Evolutionary conservation across 345 rosid genomes (phyloP).

Genomic region (Passiflora organensis): DNA sequence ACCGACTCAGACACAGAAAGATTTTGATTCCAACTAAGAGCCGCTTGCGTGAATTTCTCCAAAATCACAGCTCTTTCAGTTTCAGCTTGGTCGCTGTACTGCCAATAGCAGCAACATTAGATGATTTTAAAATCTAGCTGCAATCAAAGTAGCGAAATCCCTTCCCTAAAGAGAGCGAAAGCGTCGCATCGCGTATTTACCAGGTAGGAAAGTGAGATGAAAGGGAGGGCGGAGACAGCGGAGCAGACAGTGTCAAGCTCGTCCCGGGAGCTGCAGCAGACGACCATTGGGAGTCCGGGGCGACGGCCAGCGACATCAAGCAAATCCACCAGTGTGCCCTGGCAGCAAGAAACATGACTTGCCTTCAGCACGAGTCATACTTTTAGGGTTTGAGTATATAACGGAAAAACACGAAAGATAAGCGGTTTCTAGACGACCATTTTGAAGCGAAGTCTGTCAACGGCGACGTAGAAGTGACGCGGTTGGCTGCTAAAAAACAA

Average conservation of each 20-base stretch:
- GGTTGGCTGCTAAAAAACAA: conserved; percentile 41
- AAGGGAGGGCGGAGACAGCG: conserved; percentile 66
- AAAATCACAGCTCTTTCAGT: conserved; percentile 46
- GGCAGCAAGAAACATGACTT: conserved; percentile 2
- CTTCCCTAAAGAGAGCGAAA: neutral
- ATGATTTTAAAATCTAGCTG: neutral
- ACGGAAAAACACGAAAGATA: too few species aligned
- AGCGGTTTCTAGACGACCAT: too few species aligned
- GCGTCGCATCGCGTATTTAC: conserved; percentile 21
- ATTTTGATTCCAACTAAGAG: conserved; percentile 52
- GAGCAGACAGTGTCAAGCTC: conserved; percentile 85
- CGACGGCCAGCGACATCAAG: conserved; percentile 62
- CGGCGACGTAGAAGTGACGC: conserved; percentile 79
- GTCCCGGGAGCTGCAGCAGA: conserved; percentile 88
- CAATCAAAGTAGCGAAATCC: neutral
- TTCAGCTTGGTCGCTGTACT: conserved; percentile 76
- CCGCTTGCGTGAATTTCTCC: conserved; percentile 56
- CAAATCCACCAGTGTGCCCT: conserved; percentile 75
- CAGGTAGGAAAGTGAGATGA: conserved; percentile 58
- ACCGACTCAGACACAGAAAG: conserved; percentile 23
- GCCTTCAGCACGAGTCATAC: too few species aligned
- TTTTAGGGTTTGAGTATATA: too few species aligned
- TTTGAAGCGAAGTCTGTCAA: conserved; percentile 79
- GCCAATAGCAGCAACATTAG: conserved; percentile 16
- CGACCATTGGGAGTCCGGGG: conserved; percentile 63